Evolutionary conservation across 176 grass and related monocot species (phyloP).

Genomic region (Oryza glumipatula): DNA sequence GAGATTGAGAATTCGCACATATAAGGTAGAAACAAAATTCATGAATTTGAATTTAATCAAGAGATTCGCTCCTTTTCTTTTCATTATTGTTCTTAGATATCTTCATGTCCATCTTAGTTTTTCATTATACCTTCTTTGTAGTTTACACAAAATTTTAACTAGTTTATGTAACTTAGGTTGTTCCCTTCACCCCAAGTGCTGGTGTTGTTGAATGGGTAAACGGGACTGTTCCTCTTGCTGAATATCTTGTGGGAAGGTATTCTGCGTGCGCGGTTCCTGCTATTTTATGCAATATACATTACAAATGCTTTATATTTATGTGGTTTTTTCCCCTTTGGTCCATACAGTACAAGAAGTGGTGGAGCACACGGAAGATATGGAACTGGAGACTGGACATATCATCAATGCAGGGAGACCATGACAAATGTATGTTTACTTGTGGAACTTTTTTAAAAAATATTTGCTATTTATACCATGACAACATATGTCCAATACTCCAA

Average conservation of each 20-base stretch:
- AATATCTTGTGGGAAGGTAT: conserved; percentile 95
- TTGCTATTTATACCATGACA: conserved; percentile 17
- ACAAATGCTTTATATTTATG: conserved; percentile 30
- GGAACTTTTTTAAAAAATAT: conserved; percentile 28
- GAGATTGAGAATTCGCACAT: conserved; percentile 90
- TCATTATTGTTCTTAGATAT: background rate
- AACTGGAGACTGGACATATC: conserved; percentile 88
- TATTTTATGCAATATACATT: conserved; percentile 31
- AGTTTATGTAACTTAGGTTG: conserved; percentile 61
- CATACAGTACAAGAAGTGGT: conserved; percentile 70
- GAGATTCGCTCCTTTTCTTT: background rate
- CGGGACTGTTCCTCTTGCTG: conserved; percentile 79
- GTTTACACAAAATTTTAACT: conserved; percentile 25
- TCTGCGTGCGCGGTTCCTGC: conserved; percentile 26
- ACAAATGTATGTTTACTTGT: conserved; percentile 58
- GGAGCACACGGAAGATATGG: conserved; percentile 92
- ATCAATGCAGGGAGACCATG: conserved; percentile 86
- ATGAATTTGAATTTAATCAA: conserved; percentile 30
- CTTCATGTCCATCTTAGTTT: background rate
- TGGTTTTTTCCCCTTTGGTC: conserved; percentile 30
- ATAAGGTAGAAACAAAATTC: conserved; percentile 63
- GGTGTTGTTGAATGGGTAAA: conserved; percentile 99
- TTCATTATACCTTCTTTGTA: conserved; percentile 16
- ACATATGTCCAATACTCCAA: background rate
- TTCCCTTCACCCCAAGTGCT: conserved; percentile 98